Base-by-base conservation (phyloP, 768 basidiomycete species). In the Naganishia friedmannii region DNA sequence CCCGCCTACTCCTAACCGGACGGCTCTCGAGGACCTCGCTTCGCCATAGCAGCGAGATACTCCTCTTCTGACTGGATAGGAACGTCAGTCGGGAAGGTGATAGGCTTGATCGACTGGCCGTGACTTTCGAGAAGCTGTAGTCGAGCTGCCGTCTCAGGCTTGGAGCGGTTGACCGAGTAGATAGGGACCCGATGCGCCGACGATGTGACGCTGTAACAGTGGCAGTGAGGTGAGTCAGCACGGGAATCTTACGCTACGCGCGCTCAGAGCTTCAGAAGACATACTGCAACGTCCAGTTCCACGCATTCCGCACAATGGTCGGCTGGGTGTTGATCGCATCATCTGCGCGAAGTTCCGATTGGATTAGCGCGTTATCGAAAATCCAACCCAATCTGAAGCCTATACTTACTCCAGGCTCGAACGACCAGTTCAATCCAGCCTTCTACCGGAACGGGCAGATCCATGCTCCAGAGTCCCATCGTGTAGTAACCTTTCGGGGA, bases 271-370 rank as follows among this genome's bases (percentile, higher is more conserved):
- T n/a, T n/a, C n/a, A n/a, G n/a, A n/a, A 57, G 28, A 56, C 46
- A n/a, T 46, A 56, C 57, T 67, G 66, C 39, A 67, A 37, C 15
- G 53, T 56, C 66, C 66, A 67, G 32, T 67, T 54, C 66, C 66
- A 67, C 12, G 66, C 66, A 23, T 53, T 39, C 54, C 85, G 84
- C 19, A 86, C 84, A 68, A 83, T 85, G 15, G 86, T 86, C 21
- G 86, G 86, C 75, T 86, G 84, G 2, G 85, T 86, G 73, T 87
- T 86, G 77, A 85, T 85, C 9, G 85, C 84, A n/a, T 85, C 85
- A 72, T 86, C 86, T 67, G 39, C 53, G 23, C 19, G 3, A 34
- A 21, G 48, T n/a, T 28, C 15, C n/a, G 53, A 26, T 56, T 51
- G 34, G 53, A 26, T 8, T 15, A 19, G 51, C 31, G 8, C 3